Base-by-base conservation (phyloP, 2,329 filamentous ascomycete species). In the Endocalyx cinctus region DNA sequence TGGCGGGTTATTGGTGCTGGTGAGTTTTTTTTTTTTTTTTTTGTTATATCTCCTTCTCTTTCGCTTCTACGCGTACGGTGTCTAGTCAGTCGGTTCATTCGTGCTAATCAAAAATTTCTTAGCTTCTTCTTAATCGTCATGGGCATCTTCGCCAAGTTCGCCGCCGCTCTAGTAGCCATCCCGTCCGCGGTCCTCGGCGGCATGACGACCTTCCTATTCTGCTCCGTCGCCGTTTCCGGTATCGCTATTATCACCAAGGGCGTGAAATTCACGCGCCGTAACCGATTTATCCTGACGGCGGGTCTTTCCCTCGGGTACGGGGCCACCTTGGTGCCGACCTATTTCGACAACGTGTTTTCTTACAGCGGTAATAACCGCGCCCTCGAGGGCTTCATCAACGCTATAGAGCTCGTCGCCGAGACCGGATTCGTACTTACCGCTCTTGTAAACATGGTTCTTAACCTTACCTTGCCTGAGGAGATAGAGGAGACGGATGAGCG, bases 71-170 rank as follows among this genome's bases (percentile, higher is more conserved):
- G n/a, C n/a, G n/a, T n/a, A n/a, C n/a, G n/a, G n/a, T n/a, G n/a
- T n/a, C n/a, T n/a, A n/a, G n/a, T n/a, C n/a, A n/a, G n/a, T n/a
- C n/a, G n/a, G n/a, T n/a, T n/a, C n/a, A n/a, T n/a, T n/a, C n/a
- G n/a, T n/a, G n/a, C n/a, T n/a, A n/a, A n/a, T n/a, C n/a, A n/a
- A 14, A 42, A 10, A 10, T 13, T 7, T 16, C 35, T 7, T 10
- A 60, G 77, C 55, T 69, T 84, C 50, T 88, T 88, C 66, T 72
- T 92, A 10, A 61, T 92, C 41, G 58, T 92, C 45, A 87, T 88
- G 77, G 87, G 87, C 12, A 66, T 92, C 40, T 87, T 90, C 48
- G 77, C 84, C 46, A 92, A 92, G 59, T 89, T 90, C 47, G 85
- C 84, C 0, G 86, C 86, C 1, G 74, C 84, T 0, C 75, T 92